A percentile compares a stretch with the other conserved stretches of the same genome.
These are phyloP conservation scores for Acaromyces ingoldii DNA, from an alignment of 1,284 basidiomycete genomes.

Conservation along the genomic window DNA sequence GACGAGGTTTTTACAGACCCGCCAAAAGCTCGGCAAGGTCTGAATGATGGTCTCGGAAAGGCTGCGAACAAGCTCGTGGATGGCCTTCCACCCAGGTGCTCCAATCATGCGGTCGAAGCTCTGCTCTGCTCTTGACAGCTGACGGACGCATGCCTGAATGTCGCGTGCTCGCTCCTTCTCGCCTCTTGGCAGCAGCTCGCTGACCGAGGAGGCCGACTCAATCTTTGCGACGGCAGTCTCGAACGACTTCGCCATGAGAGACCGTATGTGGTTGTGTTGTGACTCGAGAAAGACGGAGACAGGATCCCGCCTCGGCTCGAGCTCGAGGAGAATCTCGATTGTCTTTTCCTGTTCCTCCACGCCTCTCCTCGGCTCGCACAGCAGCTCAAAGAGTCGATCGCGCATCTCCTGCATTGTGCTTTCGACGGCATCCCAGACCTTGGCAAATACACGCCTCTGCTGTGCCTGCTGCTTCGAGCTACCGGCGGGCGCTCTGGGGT, in stretches of 20 bases:
- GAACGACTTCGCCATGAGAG: conserved; percentile 69
- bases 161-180: conserved; percentile 58
- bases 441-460: conserved; percentile 86
- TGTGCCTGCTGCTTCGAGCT: conserved; percentile 31
- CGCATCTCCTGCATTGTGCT: conserved; percentile 90
- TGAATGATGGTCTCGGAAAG: conserved; percentile 57
- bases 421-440: conserved; percentile 93
- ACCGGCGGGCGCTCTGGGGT: conserved; percentile 3
- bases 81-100: conserved; percentile 64
- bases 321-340: conserved; percentile 61
- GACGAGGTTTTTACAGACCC: conserved; percentile 80
- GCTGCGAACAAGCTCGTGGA: conserved; percentile 61
- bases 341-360: conserved; percentile 96
- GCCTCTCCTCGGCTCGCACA: conserved; percentile 71
- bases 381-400: conserved; percentile 66
- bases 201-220: conserved; percentile 8
- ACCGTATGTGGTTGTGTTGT: conserved; percentile 79
- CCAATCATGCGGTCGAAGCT: conserved; percentile 27
- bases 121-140: conserved; percentile 24
- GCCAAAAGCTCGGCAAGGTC: conserved; percentile 86
- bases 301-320: conserved; percentile 56
- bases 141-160: conserved; percentile 45
- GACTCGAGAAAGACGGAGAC: conserved; percentile 91
- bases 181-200: conserved; percentile 55
- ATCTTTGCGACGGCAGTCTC: conserved; percentile 46